Percentiles rank a stretch among this genome's conserved stretches.
Evolutionary conservation across 2,329 filamentous ascomycete genomes (phyloP).

Genomic region (Talaromyces sp.): DNA sequence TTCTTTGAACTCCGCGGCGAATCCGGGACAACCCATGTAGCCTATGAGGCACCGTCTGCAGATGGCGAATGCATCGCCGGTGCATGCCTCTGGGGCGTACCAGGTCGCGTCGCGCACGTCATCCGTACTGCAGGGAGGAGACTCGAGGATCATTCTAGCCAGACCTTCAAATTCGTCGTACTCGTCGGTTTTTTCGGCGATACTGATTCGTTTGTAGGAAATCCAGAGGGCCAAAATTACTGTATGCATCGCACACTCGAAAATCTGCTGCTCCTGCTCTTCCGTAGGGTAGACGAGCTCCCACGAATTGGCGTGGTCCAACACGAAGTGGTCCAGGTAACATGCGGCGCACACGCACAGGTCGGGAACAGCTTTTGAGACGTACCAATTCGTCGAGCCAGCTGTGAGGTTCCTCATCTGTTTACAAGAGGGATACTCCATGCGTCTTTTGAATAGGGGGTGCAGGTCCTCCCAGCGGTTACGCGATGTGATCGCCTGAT

Average conservation of each 20-base stretch:
- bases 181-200: background rate
- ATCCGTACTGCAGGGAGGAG: background rate
- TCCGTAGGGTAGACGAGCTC: background rate
- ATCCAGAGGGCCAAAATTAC: background rate
- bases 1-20: background rate
- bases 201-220: background rate
- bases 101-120: background rate
- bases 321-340: constrained; percentile 1
- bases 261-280: background rate
- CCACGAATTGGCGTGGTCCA: background rate
- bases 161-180: background rate
- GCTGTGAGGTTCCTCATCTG: background rate
- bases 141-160: background rate
- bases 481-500: background rate
- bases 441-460: background rate
- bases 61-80: background rate
- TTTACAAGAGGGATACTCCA: background rate
- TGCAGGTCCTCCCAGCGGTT: constrained; percentile 2
- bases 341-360: background rate
- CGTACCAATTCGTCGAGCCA: background rate
- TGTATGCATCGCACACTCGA: background rate
- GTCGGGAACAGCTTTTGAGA: background rate
- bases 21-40: background rate
- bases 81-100: background rate
- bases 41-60: background rate